Base-by-base conservation (phyloP, 2,329 filamentous ascomycete species). In the Colletotrichum aenigma region DNA sequence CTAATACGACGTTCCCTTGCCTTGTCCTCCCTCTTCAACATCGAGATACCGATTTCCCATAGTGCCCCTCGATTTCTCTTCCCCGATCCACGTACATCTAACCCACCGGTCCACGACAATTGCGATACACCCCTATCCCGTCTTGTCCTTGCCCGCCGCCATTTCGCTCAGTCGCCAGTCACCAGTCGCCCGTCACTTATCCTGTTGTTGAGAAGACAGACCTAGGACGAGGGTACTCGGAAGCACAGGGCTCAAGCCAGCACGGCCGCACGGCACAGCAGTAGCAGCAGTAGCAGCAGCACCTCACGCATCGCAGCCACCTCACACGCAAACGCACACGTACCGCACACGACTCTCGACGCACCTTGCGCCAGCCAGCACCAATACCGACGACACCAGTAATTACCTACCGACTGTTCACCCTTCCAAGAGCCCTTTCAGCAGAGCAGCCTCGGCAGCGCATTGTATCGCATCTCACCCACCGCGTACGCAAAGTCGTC, bases 11-110 rank as follows among this genome's bases (percentile, higher is more conserved):
- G 60, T 65, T 56, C 68, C 58, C 68, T 69, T 69, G 21, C 52
- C 66, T 69, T 8, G 66, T 13, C 52, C 43, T 30, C 52, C 32
- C 60, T 66, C 52, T 43, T 32, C 32, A 34, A 61, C 67, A 71
- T 71, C 48, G 74, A 66, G 68, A 76, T 71, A 55, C 71, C 75
- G 74, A 77, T 77, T 74, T 73, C 67, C 66, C 67, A 69, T 74
- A 74, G 56, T 18, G 34, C 52, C 12, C 34, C 43, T 73, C 76
- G 76, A 77, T 77, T 56, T 65, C 71, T 58, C 56, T 38, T 30
- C 28, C 55, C 67, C 58, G 64, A 64, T 69, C 70, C 73, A 64
- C 70, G 70, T 68, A 26, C 64, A 68, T 61, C 38, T 43, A 70
- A 52, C 26, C 71, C 66, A 74, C 43, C 30, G 43, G 56, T 64